A percentile compares a stretch with the other conserved stretches of the same genome.
These are phyloP conservation scores for Penicillium diatomitis DNA, from an alignment of 495 filamentous ascomycete genomes.

Conservation along the genomic window DNA sequence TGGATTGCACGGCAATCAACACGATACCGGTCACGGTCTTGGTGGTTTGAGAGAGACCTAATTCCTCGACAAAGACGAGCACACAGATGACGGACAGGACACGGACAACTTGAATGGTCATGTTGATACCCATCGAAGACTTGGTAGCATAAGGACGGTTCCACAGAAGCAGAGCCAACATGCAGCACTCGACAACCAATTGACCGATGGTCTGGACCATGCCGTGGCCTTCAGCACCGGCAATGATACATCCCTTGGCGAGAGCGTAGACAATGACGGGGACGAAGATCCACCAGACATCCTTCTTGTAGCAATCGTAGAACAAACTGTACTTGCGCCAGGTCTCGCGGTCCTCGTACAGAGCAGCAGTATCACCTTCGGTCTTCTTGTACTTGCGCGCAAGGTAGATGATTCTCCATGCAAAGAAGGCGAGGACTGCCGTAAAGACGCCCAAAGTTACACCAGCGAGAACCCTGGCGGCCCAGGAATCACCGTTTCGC, in stretches of 20 bases:
- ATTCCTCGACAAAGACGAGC: constrained; percentile 86
- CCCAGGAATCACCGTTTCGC: constrained; percentile 91
- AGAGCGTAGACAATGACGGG: constrained; percentile 90
- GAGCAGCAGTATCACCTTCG: constrained; percentile 61
- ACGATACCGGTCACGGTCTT: constrained; percentile 88
- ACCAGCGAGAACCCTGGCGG: constrained; percentile 75
- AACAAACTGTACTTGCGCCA: constrained; percentile 96
- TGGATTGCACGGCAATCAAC: constrained; percentile 80
- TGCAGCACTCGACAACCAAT: constrained; percentile 68
- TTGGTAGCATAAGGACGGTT: constrained; percentile 76
- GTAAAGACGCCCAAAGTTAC: constrained; percentile 78
- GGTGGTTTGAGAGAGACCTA: constrained; percentile 86
- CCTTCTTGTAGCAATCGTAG: constrained; percentile 88
- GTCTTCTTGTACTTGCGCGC: constrained; percentile 63
- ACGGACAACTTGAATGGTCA: constrained; percentile 88
- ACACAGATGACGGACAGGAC: constrained; percentile 85
- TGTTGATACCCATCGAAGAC: constrained; percentile 87
- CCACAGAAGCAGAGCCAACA: constrained; percentile 67
- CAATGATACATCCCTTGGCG: constrained; percentile 78
- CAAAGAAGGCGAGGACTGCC: constrained; percentile 65
- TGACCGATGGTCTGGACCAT: constrained; percentile 70
- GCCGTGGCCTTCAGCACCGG: constrained; percentile 79
- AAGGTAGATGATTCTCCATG: constrained; percentile 67
- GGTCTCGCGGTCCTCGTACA: constrained; percentile 83
- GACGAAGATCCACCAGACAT: constrained; percentile 95